These are phyloP conservation scores for Botryotinia narcissicola DNA, from an alignment of 2,329 filamentous ascomycete genomes.

Conservation along the genomic window DNA sequence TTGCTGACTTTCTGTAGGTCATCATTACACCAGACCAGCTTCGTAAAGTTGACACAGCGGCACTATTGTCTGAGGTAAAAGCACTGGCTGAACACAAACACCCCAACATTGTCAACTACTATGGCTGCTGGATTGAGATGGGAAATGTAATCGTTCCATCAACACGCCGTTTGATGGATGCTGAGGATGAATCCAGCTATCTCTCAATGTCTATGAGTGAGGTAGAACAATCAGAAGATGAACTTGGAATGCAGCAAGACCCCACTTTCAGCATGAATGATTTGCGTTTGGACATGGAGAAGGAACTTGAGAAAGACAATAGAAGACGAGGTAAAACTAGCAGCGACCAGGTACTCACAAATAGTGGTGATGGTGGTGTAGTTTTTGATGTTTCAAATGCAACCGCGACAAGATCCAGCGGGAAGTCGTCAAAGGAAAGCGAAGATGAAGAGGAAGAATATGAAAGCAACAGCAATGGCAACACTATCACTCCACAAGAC, in stretches of 20 bases:
- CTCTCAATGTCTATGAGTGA: constrained; percentile 9
- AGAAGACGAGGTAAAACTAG: constrained; percentile 2
- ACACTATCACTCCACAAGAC: constrained; percentile 1
- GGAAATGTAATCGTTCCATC: constrained; percentile 10
- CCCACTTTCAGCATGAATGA: constrained; percentile 1
- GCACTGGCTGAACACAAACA: constrained; percentile 62
- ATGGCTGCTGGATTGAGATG: constrained; percentile 61
- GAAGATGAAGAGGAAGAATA: background rate
- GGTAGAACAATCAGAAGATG: constrained; percentile 10
- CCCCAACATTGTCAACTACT: constrained; percentile 65
- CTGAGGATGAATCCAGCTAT: constrained; percentile 3
- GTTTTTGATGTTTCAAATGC: constrained; percentile 5
- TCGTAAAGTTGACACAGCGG: constrained; percentile 8
- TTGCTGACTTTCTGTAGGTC: constrained; percentile 41
- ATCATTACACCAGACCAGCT: constrained; percentile 45
- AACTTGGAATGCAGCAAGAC: constrained; percentile 3
- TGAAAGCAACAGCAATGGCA: background rate
- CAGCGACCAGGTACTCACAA: background rate
- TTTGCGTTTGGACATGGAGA: constrained; percentile 16
- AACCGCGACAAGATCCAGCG: background rate
- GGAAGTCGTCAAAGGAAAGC: background rate
- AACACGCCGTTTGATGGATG: constrained; percentile 30
- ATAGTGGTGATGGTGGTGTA: background rate
- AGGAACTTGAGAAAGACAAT: constrained; percentile 10
- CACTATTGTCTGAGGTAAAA: constrained; percentile 49